phyloP scores from a whole-genome alignment of 495 filamentous ascomycete genomes.

The Tuber umbilicatum region DNA sequence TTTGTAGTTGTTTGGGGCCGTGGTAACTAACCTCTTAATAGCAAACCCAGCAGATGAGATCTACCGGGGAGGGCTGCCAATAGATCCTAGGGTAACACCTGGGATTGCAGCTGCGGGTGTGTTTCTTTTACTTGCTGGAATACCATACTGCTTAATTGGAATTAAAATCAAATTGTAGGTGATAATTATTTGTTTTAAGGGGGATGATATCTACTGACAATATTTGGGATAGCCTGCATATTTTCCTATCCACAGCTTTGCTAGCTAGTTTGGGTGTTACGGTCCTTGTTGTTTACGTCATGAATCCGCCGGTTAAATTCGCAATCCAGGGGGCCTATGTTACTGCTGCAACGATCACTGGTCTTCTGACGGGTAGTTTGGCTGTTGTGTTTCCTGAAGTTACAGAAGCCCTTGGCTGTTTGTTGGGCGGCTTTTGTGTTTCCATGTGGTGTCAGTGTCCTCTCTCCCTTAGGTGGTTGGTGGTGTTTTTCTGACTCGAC shows the following conservation, averaged over 20 bases:
- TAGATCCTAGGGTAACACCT: slow-evolving; percentile 69
- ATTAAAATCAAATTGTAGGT: slow-evolving; percentile 70
- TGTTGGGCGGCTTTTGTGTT: slow-evolving; percentile 79
- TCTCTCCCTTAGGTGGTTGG: slow-evolving; percentile 8
- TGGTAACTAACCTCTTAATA: slow-evolving; percentile 11
- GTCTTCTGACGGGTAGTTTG: slow-evolving; percentile 65
- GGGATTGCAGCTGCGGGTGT: slow-evolving; percentile 71
- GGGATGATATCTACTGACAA: neutral
- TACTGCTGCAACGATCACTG: slow-evolving; percentile 69
- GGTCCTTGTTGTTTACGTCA: slow-evolving; percentile 84
- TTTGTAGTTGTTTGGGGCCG: neutral
- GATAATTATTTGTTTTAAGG: neutral
- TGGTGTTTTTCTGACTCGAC: slow-evolving; percentile 16
- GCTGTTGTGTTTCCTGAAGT: slow-evolving; percentile 77
- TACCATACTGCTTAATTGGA: slow-evolving; percentile 65
- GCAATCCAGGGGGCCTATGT: slow-evolving; percentile 84
- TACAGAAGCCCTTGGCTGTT: slow-evolving; percentile 77
- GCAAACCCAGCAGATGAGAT: slow-evolving; percentile 20
- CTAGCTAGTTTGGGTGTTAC: slow-evolving; percentile 66
- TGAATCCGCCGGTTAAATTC: slow-evolving; percentile 67
- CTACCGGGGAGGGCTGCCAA: slow-evolving; percentile 51
- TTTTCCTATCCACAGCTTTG: slow-evolving; percentile 73
- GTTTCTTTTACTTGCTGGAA: slow-evolving; percentile 64
- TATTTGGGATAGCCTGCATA: slow-evolving; percentile 53
- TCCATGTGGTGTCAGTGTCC: slow-evolving; percentile 65